These are phyloP conservation scores for Moesziomyces globuligerus DNA, from an alignment of 1,284 basidiomycete genomes.

Conservation along the genomic window DNA sequence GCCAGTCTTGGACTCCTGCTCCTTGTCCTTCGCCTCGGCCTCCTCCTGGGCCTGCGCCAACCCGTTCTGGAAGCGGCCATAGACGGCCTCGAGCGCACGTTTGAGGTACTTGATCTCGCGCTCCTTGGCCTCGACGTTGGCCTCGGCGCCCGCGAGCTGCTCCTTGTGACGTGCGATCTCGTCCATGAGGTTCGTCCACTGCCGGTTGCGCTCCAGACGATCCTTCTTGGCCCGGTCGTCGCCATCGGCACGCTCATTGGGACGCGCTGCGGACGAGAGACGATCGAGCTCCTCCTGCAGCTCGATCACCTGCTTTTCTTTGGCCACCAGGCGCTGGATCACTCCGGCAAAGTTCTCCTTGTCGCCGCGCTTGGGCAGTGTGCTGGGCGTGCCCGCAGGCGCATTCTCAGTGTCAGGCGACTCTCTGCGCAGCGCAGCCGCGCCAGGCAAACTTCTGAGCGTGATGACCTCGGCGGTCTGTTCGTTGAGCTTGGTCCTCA, in stretches of 20 bases:
- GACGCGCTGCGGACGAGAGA: conserved; percentile 27
- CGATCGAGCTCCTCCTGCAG: conserved; percentile 79
- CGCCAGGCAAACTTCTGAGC: conserved; percentile 72
- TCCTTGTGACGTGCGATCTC: conserved; percentile 79
- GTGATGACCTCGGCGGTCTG: conserved; percentile 77
- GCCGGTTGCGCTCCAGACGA: conserved; percentile 79
- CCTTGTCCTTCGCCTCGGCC: conserved; percentile 37
- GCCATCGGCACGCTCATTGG: conserved; percentile 42
- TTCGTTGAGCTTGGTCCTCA: conserved; percentile 73
- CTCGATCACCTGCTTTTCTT: conserved; percentile 83
- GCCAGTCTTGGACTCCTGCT: conserved; percentile 12
- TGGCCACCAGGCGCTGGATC: conserved; percentile 82
- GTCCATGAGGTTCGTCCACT: conserved; percentile 79
- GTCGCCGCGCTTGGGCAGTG: conserved; percentile 41
- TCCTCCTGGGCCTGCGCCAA: conserved; percentile 66
- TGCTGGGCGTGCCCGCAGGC: conserved; percentile 12
- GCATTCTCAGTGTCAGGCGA: conserved; percentile 12
- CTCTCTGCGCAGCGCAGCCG: conserved; percentile 22
- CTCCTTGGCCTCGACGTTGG: conserved; percentile 72
- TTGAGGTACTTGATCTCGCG: conserved; percentile 82
- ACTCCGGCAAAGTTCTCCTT: conserved; percentile 76
- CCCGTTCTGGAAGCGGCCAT: conserved; percentile 75
- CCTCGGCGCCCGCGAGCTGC: conserved; percentile 74
- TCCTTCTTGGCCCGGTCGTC: conserved; percentile 74
- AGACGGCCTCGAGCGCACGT: conserved; percentile 83